Conservation (phyloP, 805 yeast genomes). For the Cephaloascus fragrans region DNA sequence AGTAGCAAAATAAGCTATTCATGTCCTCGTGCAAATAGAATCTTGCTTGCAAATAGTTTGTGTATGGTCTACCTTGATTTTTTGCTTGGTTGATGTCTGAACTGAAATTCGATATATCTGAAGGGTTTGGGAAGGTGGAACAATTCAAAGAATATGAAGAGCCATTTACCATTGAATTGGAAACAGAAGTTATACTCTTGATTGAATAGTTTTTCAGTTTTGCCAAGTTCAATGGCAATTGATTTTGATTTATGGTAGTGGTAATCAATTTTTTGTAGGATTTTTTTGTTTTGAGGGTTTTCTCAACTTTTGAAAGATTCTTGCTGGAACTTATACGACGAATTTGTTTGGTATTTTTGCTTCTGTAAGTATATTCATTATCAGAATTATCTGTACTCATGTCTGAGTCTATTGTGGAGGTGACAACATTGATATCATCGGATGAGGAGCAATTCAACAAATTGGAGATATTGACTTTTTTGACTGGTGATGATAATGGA, state of each 20-base stretch:
- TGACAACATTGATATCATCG: not conserved
- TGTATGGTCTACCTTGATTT: slow-evolving; percentile 24
- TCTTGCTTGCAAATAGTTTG: slow-evolving; percentile 14
- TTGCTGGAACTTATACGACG: no score
- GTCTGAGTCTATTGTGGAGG: no score
- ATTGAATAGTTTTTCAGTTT: not conserved
- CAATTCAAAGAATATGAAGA: no score
- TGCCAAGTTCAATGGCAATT: not conserved
- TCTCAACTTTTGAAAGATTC: no score
- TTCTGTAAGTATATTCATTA: not conserved
- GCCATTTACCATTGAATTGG: no score
- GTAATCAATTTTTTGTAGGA: not conserved
- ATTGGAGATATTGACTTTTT: not conserved
- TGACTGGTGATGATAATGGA: not conserved
- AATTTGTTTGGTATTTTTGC: not conserved
- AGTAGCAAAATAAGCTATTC: slow-evolving; percentile 10
- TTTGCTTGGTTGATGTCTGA: not conserved
- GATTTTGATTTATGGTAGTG: no score
- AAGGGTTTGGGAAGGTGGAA: no score
- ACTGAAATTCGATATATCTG: no score
- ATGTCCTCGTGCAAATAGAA: slow-evolving; percentile 15
- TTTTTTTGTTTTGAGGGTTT: not conserved
- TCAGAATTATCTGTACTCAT: not conserved
- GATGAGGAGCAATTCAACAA: not conserved
- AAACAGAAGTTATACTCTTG: no score